These are phyloP conservation scores for Suillus sp. DNA, from an alignment of 768 basidiomycete species.

Conservation along the genomic window DNA sequence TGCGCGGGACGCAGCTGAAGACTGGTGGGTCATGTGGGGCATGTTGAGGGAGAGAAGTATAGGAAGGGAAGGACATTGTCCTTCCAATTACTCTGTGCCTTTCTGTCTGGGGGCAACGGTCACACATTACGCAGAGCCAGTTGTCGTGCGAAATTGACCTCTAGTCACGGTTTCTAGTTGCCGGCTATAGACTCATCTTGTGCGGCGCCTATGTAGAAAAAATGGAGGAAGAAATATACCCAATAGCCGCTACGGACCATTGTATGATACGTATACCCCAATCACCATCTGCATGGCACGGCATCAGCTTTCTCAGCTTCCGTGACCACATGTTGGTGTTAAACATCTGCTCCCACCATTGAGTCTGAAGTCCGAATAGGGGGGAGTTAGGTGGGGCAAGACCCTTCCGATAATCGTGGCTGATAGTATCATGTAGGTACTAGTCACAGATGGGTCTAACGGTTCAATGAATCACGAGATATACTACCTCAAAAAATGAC, in stretches of 20 bases:
- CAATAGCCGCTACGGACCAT: not conserved
- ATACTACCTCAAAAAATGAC: no score
- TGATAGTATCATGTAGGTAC: no score
- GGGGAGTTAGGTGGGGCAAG: not conserved
- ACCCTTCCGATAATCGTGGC: not conserved
- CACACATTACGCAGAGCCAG: not conserved
- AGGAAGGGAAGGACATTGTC: not conserved
- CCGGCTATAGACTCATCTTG: not conserved
- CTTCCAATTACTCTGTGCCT: conserved; percentile 2
- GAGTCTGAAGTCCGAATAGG: not conserved
- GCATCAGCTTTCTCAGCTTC: not conserved
- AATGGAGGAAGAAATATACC: conserved; percentile 2
- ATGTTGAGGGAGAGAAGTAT: conserved; percentile 43
- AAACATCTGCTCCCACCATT: not conserved
- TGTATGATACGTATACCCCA: not conserved
- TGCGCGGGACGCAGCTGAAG: conserved; percentile 58
- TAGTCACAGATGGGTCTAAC: no score
- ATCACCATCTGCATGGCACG: not conserved
- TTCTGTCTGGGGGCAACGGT: conserved; percentile 1
- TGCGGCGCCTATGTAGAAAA: not conserved
- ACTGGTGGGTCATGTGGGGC: conserved; percentile 70
- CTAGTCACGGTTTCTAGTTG: not conserved
- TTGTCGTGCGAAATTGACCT: not conserved
- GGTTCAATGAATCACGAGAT: no score
- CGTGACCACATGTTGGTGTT: not conserved